phyloP scores from a whole-genome alignment of 116 monocot genomes.

The Papilionanthe hybrid region DNA sequence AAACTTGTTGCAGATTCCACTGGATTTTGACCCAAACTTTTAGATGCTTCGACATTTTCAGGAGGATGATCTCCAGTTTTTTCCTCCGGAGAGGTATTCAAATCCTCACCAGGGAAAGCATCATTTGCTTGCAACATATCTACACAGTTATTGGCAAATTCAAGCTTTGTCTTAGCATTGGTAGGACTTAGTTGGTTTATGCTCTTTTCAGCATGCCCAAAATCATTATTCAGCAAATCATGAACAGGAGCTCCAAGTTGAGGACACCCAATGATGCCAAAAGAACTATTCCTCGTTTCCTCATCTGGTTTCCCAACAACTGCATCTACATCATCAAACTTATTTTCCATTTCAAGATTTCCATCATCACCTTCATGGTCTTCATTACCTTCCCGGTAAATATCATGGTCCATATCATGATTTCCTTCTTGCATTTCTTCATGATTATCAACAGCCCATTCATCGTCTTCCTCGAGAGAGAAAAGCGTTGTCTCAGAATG shows the following conservation, averaged over 20 bases:
- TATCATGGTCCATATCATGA: constrained; percentile 58
- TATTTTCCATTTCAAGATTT: constrained; percentile 31
- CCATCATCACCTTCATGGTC: constrained; percentile 40
- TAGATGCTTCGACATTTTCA: constrained; percentile 11
- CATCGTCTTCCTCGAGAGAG: constrained; percentile 65
- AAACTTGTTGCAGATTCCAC: constrained; percentile 9
- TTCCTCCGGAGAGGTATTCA: constrained; percentile 9
- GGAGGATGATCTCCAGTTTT: constrained; percentile 5
- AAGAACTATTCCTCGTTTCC: constrained; percentile 23
- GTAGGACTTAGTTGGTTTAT: constrained; percentile 10
- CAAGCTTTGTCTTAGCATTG: constrained; percentile 7
- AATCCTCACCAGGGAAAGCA: constrained; percentile 11
- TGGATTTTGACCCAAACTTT: constrained; percentile 9
- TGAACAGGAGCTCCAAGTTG: constrained; percentile 29
- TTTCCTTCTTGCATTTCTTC: constrained; percentile 50
- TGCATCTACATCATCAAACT: constrained; percentile 26
- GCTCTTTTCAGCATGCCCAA: constrained; percentile 12
- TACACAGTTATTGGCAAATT: constrained; percentile 6
- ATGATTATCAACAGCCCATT: constrained; percentile 62
- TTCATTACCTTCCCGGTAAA: constrained; percentile 55
- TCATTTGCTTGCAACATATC: constrained; percentile 10
- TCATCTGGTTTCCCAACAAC: constrained; percentile 18
- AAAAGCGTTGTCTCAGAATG: constrained; percentile 16
- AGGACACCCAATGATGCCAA: constrained; percentile 40
- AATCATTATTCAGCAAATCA: constrained; percentile 25